Percentiles rank a stretch among this genome's conserved stretches.
Conservation (phyloP, 352 stramenopile species). For the Bremia lactucae region DNA sequence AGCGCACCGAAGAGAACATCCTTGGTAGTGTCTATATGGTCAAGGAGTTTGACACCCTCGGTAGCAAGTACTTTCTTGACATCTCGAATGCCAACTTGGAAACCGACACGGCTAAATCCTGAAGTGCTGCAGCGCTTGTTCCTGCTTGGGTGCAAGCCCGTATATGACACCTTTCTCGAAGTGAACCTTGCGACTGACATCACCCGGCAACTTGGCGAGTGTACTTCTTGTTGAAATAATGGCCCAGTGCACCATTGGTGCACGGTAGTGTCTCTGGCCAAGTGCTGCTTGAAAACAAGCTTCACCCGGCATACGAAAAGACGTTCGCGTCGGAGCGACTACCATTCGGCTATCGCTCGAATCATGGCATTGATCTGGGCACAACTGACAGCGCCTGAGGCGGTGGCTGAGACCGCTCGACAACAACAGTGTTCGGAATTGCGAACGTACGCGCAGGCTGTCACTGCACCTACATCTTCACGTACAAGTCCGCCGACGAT, state of each 20-base stretch:
- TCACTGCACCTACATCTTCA: no score
- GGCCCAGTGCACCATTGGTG: neutral
- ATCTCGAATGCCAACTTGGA: no score
- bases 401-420: neutral
- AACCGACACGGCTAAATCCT: no score
- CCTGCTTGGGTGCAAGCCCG: neutral
- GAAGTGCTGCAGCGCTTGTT: no score
- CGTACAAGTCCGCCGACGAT: no score
- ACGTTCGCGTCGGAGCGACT: neutral
- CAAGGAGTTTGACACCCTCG: neutral
- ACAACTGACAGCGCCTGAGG: neutral
- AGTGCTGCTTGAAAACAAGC: neutral
- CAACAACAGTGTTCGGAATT: neutral
- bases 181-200: neutral
- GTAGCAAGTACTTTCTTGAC: no score
- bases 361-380: neutral
- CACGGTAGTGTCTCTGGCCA: neutral
- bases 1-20: neutral
- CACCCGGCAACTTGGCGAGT: neutral
- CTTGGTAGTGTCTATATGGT: neutral
- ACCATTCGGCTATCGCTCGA: neutral
- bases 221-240: neutral
- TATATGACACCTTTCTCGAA: neutral
- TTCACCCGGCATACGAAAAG: neutral
- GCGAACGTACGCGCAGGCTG: neutral